These are phyloP conservation scores for Achaetomium macrosporum DNA, from an alignment of 2,329 filamentous ascomycete species.

Conservation along the genomic window DNA sequence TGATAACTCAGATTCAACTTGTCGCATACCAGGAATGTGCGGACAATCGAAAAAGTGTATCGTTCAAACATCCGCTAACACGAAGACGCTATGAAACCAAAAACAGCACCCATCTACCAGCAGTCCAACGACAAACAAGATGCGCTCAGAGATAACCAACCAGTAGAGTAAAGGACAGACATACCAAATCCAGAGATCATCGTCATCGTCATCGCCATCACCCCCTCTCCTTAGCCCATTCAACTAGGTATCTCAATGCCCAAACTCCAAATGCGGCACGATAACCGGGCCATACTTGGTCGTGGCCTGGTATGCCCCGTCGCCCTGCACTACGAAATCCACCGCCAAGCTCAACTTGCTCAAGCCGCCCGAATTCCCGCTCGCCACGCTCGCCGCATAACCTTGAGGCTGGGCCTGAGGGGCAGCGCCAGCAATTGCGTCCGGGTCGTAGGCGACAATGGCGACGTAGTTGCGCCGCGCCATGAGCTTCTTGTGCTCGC, in stretches of 20 bases:
- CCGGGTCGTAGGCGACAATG: constrained; percentile 89
- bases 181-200: background rate
- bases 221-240: background rate
- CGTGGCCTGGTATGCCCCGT: constrained; percentile 71
- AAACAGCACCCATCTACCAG: background rate
- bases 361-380: constrained; percentile 40
- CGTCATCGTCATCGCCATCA: background rate
- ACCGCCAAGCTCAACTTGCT: constrained; percentile 79
- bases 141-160: background rate
- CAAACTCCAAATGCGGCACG: constrained; percentile 78
- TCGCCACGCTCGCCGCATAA: constrained; percentile 26
- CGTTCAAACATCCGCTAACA: constrained; percentile 9
- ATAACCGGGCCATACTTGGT: constrained; percentile 98
- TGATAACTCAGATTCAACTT: too few species aligned
- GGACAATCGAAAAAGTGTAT: background rate
- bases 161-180: background rate
- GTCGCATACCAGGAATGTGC: too few species aligned
- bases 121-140: background rate
- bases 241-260: constrained; percentile 40
- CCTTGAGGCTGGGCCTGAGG: constrained; percentile 6
- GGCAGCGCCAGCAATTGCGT: constrained; percentile 48
- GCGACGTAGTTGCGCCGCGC: constrained; percentile 87
- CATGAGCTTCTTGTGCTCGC: constrained; percentile 91
- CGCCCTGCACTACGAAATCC: constrained; percentile 95
- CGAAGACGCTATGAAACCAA: constrained; percentile 8